A percentile compares a stretch with the other conserved stretches of the same genome.
phyloP scores from a whole-genome alignment of 2,329 filamentous ascomycete species.

The Pseudocercospora fijiensis region DNA sequence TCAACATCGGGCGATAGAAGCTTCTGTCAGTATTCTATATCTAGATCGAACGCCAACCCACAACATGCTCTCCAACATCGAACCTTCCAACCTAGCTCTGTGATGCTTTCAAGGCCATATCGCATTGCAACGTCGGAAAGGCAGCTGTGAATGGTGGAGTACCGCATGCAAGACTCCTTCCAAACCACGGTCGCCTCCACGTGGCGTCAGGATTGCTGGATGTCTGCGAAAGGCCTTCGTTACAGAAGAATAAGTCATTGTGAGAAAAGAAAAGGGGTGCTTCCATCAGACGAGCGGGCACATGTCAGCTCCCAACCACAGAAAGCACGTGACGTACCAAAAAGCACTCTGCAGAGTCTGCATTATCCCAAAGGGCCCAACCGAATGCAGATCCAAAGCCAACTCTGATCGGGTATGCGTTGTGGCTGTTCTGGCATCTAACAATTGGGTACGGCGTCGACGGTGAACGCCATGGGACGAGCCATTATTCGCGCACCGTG shows the following conservation, averaged over 20 bases:
- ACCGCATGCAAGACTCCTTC: no score
- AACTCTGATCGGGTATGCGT: no score
- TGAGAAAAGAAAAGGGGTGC: no score
- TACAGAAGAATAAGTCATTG: no score
- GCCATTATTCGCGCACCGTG: constrained; percentile 2
- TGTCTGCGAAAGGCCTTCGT: no score
- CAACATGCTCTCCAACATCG: not conserved
- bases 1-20: not conserved
- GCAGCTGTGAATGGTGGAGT: not conserved
- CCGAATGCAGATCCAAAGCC: not conserved
- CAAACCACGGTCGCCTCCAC: no score
- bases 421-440: no score
- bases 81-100: not conserved
- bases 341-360: not conserved
- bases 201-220: no score
- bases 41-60: not conserved
- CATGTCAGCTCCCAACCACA: not conserved
- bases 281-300: not conserved
- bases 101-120: not conserved
- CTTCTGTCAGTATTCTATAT: no score
- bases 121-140: not conserved
- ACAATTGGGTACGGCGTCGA: not conserved
- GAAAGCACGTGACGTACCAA: not conserved
- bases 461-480: constrained; percentile 1
- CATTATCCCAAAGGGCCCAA: not conserved